Percentiles rank a stretch among this genome's conserved stretches.
Conservation (phyloP, 2,329 filamentous ascomycete genomes). For the Annulohypoxylon truncatum region DNA sequence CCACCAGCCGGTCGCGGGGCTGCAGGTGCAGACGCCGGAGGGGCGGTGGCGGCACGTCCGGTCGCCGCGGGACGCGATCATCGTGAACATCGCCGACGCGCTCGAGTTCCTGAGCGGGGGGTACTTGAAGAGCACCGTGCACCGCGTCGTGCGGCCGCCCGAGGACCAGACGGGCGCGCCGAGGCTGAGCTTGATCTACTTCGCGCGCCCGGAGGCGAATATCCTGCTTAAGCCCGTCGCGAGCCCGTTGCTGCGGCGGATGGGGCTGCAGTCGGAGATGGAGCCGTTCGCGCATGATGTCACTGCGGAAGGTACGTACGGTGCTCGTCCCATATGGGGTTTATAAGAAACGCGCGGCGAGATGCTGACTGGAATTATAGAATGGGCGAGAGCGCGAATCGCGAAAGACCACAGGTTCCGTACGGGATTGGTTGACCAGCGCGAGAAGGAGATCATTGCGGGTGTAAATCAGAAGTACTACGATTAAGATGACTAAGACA, state of each 20-base stretch:
- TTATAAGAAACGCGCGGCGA: neutral
- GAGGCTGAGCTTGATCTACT: slow-evolving; percentile 44
- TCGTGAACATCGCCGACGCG: slow-evolving; percentile 61
- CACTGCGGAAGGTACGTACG: slow-evolving; percentile 45
- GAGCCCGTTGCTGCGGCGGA: slow-evolving; percentile 32
- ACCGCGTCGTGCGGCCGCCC: slow-evolving; percentile 41
- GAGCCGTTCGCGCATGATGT: slow-evolving; percentile 42
- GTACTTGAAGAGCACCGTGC: slow-evolving; percentile 45
- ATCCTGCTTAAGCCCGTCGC: slow-evolving; percentile 40
- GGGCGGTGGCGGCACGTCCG: slow-evolving; percentile 49
- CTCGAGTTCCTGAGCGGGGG: slow-evolving; percentile 55
- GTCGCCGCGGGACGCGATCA: slow-evolving; percentile 54
- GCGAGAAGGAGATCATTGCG: slow-evolving; percentile 44
- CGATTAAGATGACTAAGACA: slow-evolving; percentile 20
- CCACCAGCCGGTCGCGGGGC: slow-evolving; percentile 64
- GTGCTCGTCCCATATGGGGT: neutral
- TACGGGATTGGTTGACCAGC: slow-evolving; percentile 38
- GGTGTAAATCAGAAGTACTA: slow-evolving; percentile 41
- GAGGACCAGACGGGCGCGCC: slow-evolving; percentile 38
- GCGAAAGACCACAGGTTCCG: slow-evolving; percentile 46
- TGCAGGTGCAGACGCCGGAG: slow-evolving; percentile 60
- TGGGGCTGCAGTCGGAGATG: slow-evolving; percentile 35
- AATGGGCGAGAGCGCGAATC: slow-evolving; percentile 45
- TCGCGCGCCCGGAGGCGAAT: slow-evolving; percentile 43
- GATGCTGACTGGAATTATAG: slow-evolving; percentile 21